phyloP scores from a whole-genome alignment of 2,329 filamentous ascomycete species.

The Fusarium hostae region DNA sequence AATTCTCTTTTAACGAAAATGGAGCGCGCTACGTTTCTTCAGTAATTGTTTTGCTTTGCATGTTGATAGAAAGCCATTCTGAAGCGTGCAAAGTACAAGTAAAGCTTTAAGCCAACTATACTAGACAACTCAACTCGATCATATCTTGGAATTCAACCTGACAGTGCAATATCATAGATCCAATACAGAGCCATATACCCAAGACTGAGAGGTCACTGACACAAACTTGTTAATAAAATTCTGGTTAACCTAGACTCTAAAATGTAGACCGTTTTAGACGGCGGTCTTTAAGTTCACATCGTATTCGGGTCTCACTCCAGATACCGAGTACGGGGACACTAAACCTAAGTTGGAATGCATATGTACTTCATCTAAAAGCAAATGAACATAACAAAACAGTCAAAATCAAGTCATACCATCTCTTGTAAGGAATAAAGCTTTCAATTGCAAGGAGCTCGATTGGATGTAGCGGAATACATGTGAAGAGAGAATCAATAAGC shows the following conservation, averaged over 20 bases:
- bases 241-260: not conserved
- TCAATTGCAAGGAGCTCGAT: slow-evolving; percentile 21
- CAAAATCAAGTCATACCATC: not conserved
- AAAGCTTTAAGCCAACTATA: not conserved
- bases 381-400: not conserved
- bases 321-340: not conserved
- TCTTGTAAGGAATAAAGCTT: not conserved
- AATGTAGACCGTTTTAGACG: not conserved
- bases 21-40: not conserved
- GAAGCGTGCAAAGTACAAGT: not conserved
- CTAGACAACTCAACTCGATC: not conserved
- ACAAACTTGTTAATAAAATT: not conserved
- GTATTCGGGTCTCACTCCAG: not conserved
- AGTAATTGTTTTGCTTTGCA: not conserved
- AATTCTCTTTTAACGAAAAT: no score
- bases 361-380: not conserved
- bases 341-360: slow-evolving; percentile 4
- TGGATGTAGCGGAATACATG: slow-evolving; percentile 6
- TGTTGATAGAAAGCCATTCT: no score
- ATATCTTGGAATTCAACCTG: not conserved
- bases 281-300: not conserved
- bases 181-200: not conserved
- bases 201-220: not conserved
- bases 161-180: not conserved
- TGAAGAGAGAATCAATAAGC: not conserved